A percentile compares a stretch with the other conserved stretches of the same genome.
Evolutionary conservation across 352 stramenopile species (phyloP).

Genomic region (Phytopythium vexans): DNA sequence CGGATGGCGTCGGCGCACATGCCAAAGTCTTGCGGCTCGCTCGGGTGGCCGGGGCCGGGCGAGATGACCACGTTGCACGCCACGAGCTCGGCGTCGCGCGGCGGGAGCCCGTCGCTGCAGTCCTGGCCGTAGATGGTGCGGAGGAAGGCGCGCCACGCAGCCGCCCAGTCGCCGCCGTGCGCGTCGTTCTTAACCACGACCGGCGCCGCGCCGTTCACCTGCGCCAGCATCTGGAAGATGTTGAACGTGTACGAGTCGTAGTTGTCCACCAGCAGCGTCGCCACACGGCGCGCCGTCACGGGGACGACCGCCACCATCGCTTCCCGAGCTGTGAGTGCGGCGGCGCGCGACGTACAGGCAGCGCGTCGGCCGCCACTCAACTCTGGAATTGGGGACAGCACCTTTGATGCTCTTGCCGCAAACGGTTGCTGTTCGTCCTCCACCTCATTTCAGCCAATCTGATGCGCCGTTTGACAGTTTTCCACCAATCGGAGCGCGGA

Average conservation of each 20-base stretch:
- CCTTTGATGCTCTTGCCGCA: too few species aligned
- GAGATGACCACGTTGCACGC: conserved; percentile 87
- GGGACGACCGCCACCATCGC: conserved; percentile 21
- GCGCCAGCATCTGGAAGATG: conserved; percentile 92
- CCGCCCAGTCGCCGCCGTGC: conserved; percentile 63
- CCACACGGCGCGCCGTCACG: conserved; percentile 30
- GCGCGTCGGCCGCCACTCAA: too few species aligned
- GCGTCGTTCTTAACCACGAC: conserved; percentile 93
- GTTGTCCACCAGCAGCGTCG: conserved; percentile 95
- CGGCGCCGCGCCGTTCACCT: conserved; percentile 86
- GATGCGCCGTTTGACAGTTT: conserved; percentile 1
- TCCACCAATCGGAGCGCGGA: conserved; percentile 9
- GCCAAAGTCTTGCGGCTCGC: conserved; percentile 76
- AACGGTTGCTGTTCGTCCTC: conserved; percentile 4
- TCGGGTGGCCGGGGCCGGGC: conserved; percentile 89
- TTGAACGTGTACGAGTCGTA: conserved; percentile 99
- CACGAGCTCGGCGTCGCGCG: conserved; percentile 12
- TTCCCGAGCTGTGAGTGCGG: too few species aligned
- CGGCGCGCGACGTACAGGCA: too few species aligned
- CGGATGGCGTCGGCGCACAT: conserved; percentile 83
- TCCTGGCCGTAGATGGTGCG: conserved; percentile 22
- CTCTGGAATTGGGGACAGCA: too few species aligned
- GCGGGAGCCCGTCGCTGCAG: conserved; percentile 1
- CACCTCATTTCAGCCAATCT: conserved; percentile 19
- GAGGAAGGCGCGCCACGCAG: conserved; percentile 56